Conservation (phyloP, 2,329 filamentous ascomycete genomes). For the Diaporthe citri region DNA sequence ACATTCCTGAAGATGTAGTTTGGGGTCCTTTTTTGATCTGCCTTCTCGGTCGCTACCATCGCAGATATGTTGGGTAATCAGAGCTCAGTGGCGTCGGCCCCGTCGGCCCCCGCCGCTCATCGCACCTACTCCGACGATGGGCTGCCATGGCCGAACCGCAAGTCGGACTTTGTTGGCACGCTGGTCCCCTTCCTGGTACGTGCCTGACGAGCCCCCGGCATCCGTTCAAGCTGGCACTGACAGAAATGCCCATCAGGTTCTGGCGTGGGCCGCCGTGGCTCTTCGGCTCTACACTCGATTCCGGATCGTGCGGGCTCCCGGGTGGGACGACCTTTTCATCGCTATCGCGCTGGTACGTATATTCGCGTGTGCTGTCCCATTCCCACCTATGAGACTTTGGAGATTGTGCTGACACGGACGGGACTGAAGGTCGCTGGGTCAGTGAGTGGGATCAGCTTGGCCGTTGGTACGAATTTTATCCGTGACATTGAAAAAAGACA, state of each 20-base stretch:
- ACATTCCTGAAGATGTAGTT: background rate
- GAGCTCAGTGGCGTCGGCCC: background rate
- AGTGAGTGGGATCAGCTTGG: background rate
- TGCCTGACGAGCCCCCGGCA: background rate
- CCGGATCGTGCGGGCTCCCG: conserved; percentile 36
- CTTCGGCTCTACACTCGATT: conserved; percentile 41
- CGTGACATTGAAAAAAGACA: too few species aligned
- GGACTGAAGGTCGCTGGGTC: background rate
- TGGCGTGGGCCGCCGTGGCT: conserved; percentile 38
- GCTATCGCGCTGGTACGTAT: conserved; percentile 38
- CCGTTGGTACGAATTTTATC: background rate
- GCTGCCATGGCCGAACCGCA: conserved; percentile 35
- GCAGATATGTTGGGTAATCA: background rate
- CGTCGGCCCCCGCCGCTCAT: background rate
- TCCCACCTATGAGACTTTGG: too few species aligned
- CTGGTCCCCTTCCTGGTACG: conserved; percentile 39
- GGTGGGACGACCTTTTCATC: conserved; percentile 43
- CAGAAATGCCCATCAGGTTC: background rate
- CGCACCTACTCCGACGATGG: conserved; percentile 16
- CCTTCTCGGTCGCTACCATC: background rate
- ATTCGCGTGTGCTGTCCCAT: background rate
- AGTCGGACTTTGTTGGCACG: conserved; percentile 39
- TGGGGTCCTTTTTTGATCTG: background rate
- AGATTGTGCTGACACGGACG: background rate
- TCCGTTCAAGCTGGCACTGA: background rate